phyloP scores from a whole-genome alignment of 1,284 basidiomycete genomes.

The Ganoderma leucocontextum region DNA sequence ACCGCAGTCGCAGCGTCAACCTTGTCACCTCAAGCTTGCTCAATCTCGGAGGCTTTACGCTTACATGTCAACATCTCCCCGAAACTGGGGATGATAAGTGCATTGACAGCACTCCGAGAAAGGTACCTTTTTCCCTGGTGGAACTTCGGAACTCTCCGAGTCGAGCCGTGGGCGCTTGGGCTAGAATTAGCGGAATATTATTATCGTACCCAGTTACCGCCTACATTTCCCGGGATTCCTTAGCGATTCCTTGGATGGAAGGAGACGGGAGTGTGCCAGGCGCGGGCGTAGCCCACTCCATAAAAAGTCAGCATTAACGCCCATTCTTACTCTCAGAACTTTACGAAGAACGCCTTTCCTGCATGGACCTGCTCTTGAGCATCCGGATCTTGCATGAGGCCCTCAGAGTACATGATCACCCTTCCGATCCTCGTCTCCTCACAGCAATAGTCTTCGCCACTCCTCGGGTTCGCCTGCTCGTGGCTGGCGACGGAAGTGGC shows the following conservation, averaged over 20 bases:
- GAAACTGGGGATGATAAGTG: not conserved
- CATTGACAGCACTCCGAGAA: not conserved
- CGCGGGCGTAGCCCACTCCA: too few species aligned
- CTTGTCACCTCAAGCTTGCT: too few species aligned
- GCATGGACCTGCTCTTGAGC: not conserved
- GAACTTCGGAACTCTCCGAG: not conserved
- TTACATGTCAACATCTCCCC: not conserved
- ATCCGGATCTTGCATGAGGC: not conserved
- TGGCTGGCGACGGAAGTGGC: not conserved
- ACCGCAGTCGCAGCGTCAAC: not conserved
- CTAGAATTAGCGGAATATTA: not conserved
- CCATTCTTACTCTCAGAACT: not conserved
- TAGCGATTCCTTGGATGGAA: too few species aligned
- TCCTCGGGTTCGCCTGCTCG: not conserved
- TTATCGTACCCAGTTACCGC: not conserved
- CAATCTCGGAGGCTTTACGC: not conserved
- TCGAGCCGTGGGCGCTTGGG: not conserved
- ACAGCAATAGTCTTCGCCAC: slow-evolving; percentile 1
- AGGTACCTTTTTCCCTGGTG: not conserved
- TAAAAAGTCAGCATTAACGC: not conserved
- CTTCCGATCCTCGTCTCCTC: not conserved
- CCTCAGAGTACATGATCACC: not conserved
- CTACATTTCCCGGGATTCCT: too few species aligned
- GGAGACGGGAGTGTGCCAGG: too few species aligned
- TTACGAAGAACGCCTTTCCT: not conserved